Conservation (phyloP, 306 rosid genomes). For the Cucumis hystrix region DNA sequence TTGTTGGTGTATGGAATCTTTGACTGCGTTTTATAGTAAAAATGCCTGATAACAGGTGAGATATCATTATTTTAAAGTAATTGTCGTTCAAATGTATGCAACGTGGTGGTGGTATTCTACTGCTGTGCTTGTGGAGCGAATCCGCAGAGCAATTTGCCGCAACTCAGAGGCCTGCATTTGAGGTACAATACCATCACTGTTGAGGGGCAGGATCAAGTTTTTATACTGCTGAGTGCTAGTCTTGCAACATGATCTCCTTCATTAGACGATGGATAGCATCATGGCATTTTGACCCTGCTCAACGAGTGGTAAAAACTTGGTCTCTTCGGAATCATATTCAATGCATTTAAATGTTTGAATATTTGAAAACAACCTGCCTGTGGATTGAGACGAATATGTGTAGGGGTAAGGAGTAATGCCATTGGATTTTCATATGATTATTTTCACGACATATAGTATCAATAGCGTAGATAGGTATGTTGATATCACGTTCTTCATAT, state of each 20-base stretch:
- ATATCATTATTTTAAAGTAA: not conserved
- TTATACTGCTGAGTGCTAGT: not conserved
- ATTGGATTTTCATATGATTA: not conserved
- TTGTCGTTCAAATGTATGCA: not conserved
- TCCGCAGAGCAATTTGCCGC: not conserved
- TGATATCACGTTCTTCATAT: not conserved
- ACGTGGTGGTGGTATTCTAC: conserved; percentile 1
- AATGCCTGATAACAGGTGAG: not conserved
- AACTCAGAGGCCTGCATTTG: not conserved
- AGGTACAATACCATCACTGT: not conserved
- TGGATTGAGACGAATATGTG: not conserved
- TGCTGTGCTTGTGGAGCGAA: not conserved
- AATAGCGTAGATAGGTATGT: not conserved
- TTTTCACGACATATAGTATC: not conserved
- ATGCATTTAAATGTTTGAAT: not conserved
- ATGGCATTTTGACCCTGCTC: not conserved
- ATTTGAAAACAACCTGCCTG: not conserved
- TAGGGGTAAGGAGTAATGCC: not conserved
- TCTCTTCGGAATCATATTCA: not conserved
- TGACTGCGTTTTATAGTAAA: not conserved
- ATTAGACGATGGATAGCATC: not conserved
- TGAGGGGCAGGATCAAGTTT: not conserved
- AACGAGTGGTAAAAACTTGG: not conserved
- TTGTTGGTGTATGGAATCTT: not conserved
- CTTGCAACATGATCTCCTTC: not conserved